Conservation (phyloP, 2,329 filamentous ascomycete genomes). For the Fusarium coicis region DNA sequence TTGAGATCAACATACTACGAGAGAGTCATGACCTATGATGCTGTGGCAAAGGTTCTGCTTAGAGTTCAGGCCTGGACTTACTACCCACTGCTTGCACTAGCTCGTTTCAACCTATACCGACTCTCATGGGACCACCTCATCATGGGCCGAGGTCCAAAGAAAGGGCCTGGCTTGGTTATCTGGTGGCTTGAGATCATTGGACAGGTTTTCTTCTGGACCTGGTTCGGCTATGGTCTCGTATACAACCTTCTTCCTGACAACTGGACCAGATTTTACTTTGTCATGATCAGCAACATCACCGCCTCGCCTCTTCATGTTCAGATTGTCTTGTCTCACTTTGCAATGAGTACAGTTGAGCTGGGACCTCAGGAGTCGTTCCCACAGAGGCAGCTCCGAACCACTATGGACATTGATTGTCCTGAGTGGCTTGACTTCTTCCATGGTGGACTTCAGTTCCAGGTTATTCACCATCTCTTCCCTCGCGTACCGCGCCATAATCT, state of each 20-base stretch:
- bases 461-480: constrained; percentile 86
- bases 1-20: constrained; percentile 87
- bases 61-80: constrained; percentile 84
- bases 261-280: constrained; percentile 75
- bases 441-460: constrained; percentile 89
- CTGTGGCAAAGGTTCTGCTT: constrained; percentile 74
- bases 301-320: constrained; percentile 87
- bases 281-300: constrained; percentile 83
- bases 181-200: constrained; percentile 82
- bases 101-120: constrained; percentile 87
- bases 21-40: constrained; percentile 80
- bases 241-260: constrained; percentile 78
- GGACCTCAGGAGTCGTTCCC: constrained; percentile 88
- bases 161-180: constrained; percentile 85
- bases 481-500: constrained; percentile 88
- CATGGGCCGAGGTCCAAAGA: constrained; percentile 74
- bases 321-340: constrained; percentile 92
- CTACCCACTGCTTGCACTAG: constrained; percentile 82
- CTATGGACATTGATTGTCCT: constrained; percentile 92
- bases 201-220: constrained; percentile 84
- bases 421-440: constrained; percentile 91
- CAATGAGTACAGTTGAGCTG: constrained; percentile 90
- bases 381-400: constrained; percentile 90
- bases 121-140: constrained; percentile 84
- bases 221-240: constrained; percentile 86